Base-by-base conservation (phyloP, 257 asterid genomes). In the Mentha longifolia region DNA sequence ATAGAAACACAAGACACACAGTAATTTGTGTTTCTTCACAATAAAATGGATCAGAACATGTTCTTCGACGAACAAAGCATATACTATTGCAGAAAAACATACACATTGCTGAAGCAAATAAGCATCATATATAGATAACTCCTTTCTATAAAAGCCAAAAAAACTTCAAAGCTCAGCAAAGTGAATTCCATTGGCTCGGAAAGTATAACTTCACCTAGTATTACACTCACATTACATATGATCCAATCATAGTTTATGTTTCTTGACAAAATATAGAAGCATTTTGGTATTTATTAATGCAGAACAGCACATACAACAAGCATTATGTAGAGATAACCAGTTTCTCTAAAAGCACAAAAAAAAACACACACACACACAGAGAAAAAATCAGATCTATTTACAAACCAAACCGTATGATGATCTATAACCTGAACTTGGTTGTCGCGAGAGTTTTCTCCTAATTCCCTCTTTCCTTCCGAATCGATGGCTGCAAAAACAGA, bases 381-480 rank as follows among this genome's bases (percentile, higher is more conserved):
- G 15, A 6, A 31, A 7, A 55, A 64, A 10, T 20, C 15, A 25
- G 12, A 42, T 4, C 7, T 7, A 82, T 19, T 58, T 16, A 15
- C 83, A 45, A 79, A 89, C 95, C 83, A 45, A 79, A 89, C 95
- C 88, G 37, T 69, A 13, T 79, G 68, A 57, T 68, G 68, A 61
- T 71, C 49, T 14, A 80, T 57, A 31, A 74, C 84, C 63, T 47
- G 79, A 68, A 45, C n/a, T 51, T 70, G 78, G 60, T 65, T 12
- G 11, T 71, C 77, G 13, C 54, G 42, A 61, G 70, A 43, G 66
- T 75, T 82, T 54, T 77, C 83, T 3, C 76, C 84, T 56, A 83
- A 76, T 74, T 85, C 85, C 77, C 85, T 75, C 78, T 76, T 77
- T 11, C 87, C 87, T 63, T 83, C 86, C n/a, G 92, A 85, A 74